Evolutionary conservation across 768 basidiomycete genomes (phyloP), one percentile per base, ranked within the genome.

Genomic region (Lactarius tabidus): DNA sequence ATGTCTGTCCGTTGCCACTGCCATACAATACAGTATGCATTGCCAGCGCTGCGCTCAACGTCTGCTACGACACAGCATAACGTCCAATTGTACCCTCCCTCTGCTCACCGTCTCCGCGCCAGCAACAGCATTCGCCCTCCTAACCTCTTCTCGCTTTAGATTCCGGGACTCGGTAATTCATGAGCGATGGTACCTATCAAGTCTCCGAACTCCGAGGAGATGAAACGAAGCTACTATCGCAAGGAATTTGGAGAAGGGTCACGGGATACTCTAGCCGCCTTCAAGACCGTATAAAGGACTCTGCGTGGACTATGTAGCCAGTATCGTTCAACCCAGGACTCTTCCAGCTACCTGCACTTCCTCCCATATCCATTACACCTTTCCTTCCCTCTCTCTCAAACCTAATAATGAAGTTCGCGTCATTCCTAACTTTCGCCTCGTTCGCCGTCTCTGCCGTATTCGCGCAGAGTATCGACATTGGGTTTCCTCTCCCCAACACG

Each of bases 401-500:
- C 20, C n/a, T 45, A 17, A 72, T 45, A 17, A 72, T 71, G 66
- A 69, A 69, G 57, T 59, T 66, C 43, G 15, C 35, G 6, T 62
- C 56, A 20, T 52, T 72, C 64, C n/a, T 67, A 60, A 63, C 67
- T 38, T 38, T 74, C 36, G 65, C 72, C 29, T 59, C 67, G 29
- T 67, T 72, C 66, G 59, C 65, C 18, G 65, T 67, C 31, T n/a
- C 68, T 48, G 68, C 33, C 33, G 33, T 68, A 48, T 41, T 70
- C 57, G 75, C 71, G 28, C 78, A 79, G 71, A 65, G 57, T 28
- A 73, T 78, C 62, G n/a, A 52, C 23, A 76, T 79, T 28, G 77
- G 69, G 2, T 59, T 67, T 17, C 78, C 78, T 1, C 52, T 64
- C 2, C 64, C 69, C 3, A 70, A 69, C 20, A 52, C 66, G 8